These are phyloP conservation scores for Erodium chrysanthum DNA, from an alignment of 441 rosid genomes.

Conservation along the genomic window DNA sequence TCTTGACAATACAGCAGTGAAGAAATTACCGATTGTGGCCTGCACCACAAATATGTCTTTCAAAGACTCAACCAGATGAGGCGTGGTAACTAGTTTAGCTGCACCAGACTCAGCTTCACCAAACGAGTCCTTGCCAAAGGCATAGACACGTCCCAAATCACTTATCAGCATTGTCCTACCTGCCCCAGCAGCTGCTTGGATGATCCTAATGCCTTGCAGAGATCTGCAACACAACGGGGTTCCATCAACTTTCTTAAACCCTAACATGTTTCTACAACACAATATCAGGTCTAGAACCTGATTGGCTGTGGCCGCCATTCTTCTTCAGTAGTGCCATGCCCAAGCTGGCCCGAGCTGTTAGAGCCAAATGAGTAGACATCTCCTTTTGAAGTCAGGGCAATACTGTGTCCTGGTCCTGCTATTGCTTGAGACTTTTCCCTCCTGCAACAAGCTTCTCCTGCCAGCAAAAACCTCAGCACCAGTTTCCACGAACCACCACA, in stretches of 20 bases:
- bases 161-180: constrained; percentile 93
- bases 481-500: constrained; percentile 98
- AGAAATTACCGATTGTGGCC: constrained; percentile 89
- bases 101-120: constrained; percentile 60
- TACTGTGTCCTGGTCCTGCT: constrained; percentile 91
- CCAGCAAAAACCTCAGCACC: constrained; percentile 71
- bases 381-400: constrained; percentile 71
- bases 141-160: constrained; percentile 68
- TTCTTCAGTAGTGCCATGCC: constrained; percentile 66
- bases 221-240: constrained; percentile 69
- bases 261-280: constrained; percentile 26
- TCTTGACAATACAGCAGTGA: constrained; percentile 78
- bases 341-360: constrained; percentile 80
- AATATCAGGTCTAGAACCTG: constrained; percentile 45
- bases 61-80: constrained; percentile 64
- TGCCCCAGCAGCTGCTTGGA: constrained; percentile 91
- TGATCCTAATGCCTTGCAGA: constrained; percentile 79
- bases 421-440: constrained; percentile 88
- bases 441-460: constrained; percentile 85
- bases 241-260: constrained; percentile 34
- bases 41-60: constrained; percentile 80
- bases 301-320: constrained; percentile 54
- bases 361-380: constrained; percentile 71
- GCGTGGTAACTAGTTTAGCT: constrained; percentile 43
- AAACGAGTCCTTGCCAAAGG: constrained; percentile 74